Conservation (phyloP, 2,329 filamentous ascomycete species). For the Alternaria sp. region DNA sequence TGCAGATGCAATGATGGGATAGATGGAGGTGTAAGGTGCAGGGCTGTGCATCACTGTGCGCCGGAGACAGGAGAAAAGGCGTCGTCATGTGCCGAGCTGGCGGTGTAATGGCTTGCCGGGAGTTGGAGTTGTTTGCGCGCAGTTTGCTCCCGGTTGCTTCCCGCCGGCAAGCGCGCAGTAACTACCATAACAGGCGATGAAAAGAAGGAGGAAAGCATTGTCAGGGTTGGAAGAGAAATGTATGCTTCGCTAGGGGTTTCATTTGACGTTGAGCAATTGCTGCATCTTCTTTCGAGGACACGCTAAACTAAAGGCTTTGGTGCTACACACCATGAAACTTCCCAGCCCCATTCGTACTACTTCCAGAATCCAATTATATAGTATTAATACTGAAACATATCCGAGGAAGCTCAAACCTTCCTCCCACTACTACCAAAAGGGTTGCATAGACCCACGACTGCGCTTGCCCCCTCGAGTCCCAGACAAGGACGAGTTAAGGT, state of each 20-base stretch:
- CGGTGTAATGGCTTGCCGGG: constrained; percentile 4
- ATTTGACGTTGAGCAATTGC: constrained; percentile 3
- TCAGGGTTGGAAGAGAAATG: neutral
- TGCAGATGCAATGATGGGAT: neutral
- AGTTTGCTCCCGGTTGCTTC: constrained; percentile 2
- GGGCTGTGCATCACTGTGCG: constrained; percentile 2
- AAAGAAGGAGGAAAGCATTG: neutral
- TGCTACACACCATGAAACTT: constrained; percentile 22
- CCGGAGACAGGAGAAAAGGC: neutral
- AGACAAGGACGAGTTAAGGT: constrained; percentile 37
- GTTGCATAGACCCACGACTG: constrained; percentile 39
- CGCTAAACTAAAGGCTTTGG: constrained; percentile 13
- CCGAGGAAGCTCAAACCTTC: constrained; percentile 17
- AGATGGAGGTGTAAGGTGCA: neutral
- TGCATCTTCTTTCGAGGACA: constrained; percentile 12
- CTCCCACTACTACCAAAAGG: constrained; percentile 17
- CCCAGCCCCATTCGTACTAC: constrained; percentile 7
- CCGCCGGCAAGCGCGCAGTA: neutral
- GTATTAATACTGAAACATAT: constrained; percentile 36
- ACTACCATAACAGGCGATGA: neutral
- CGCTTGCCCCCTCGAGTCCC: constrained; percentile 40
- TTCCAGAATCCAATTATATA: constrained; percentile 28
- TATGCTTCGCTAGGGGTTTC: constrained; percentile 13
- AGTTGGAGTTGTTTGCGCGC: neutral
- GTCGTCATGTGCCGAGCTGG: constrained; percentile 4